Evolutionary conservation across 805 yeast species (phyloP), one percentile per base, ranked within the genome.

Genomic region (Cyberlindnera subsufficiens): DNA sequence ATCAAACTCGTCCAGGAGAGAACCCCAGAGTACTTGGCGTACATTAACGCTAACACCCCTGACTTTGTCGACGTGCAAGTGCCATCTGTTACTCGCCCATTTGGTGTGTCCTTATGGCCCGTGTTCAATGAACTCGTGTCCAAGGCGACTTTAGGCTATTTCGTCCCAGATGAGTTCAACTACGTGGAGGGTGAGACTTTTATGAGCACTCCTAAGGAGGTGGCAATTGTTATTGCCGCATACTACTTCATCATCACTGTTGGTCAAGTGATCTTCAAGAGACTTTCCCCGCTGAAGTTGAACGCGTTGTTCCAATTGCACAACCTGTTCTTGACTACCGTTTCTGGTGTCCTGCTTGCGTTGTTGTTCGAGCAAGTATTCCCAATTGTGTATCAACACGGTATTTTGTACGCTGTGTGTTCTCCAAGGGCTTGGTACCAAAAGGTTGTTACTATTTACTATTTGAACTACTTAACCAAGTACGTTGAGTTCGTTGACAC

Each of bases 401-500:
- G 98, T 13, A 42, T 91, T 15, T 82, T 84, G 64, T 88, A 77
- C 60, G 86, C 95, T 39, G 82, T 91, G 59, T 93, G 98, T 67
- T 67, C 78, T 65, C 64, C 69, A 49, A 74, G 75, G 38, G 82
- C 96, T 10, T 91, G 90, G 84, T 82, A 96, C 35, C 86, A 83
- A 51, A 80, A 80, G 56, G 74, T 91, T 63, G 91, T 87, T 49
- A 74, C 86, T 25, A 67, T 91, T 51, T 91, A 93, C 69, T 91
- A 90, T 70, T 71, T 91, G 68, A 91, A 90, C 71, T 91, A 90
- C 68, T 71, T 91, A 66, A 83, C 93, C 62, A 91, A 91, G 68
- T 91, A 75, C 68, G 61, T 84, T 55, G 98, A 91, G 72, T 81
- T 93, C 54, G 65, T 89, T 49, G 99, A 91, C 63, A 91, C 99